Base-by-base conservation (phyloP, 805 yeast genomes). In the Hemisphaericaspora nanyangensis region DNA sequence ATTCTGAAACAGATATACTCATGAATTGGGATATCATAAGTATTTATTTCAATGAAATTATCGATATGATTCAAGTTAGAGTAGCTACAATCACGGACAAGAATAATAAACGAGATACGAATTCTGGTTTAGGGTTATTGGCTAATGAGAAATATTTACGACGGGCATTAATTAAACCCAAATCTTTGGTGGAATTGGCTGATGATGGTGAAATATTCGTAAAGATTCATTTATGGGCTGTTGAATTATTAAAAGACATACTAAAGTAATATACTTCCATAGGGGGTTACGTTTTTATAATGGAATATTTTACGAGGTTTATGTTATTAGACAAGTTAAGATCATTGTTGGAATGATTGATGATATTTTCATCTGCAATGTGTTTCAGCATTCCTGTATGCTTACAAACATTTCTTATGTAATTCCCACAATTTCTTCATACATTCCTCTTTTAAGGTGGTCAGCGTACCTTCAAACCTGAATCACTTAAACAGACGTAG, bases 191-290 rank as follows among this genome's bases (percentile, higher is more conserved):
- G 2, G 81, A 76, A 34, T 61, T 83, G 35, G 57, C 80, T 10
- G 68, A 72, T 2, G 85, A 81, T 46, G 72, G 68, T 4, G 62
- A 72, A 19, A 59, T 78, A 8, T 74, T 82, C 44, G 67, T 79
- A 16, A 73, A 76, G 44, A 57, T 82, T 10, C 91, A 83, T 54
- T 56, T 79, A 8, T 81, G 88, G 82, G 82, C 80, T 18, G 54
- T 79, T 0, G 76, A 71, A 39, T 51, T 83, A 17, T 50, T 80
- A 15, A 65, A 63, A 32, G 63, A 58, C 35, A 45, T 65, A 6
- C 17, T 34, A 13, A 35, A 34, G 22, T 43, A 39, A 29, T n/a
- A n/a, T n/a, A n/a, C n/a, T n/a, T n/a, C n/a, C n/a, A n/a, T n/a
- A n/a, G n/a, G n/a, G n/a, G n/a, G n/a, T n/a, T n/a, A n/a, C n/a